phyloP scores from a whole-genome alignment of 352 stramenopile genomes.

The Peronospora tabacina region DNA sequence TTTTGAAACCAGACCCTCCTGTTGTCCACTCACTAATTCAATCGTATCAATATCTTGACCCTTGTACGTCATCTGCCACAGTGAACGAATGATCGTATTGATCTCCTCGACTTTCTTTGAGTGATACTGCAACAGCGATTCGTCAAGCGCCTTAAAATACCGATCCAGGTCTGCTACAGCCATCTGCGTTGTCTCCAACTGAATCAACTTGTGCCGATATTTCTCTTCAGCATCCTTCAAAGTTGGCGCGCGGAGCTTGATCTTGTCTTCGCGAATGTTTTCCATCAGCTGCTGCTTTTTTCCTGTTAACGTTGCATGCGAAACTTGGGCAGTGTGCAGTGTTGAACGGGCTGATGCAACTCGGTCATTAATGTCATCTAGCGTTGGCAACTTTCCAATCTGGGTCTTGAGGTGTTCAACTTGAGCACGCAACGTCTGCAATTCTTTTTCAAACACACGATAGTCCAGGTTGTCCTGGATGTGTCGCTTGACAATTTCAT shows the following conservation, averaged over 20 bases:
- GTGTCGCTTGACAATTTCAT: conserved; percentile 57
- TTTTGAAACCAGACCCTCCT: conserved; percentile 54
- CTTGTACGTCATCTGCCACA: conserved; percentile 99
- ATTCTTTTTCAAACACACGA: conserved; percentile 41
- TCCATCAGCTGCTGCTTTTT: conserved; percentile 48
- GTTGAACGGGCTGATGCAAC: conserved; percentile 29
- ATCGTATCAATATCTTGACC: conserved; percentile 99
- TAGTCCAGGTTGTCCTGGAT: conserved; percentile 79
- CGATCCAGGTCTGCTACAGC: conserved; percentile 95
- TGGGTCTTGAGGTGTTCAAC: conserved; percentile 38
- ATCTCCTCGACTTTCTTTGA: conserved; percentile 98
- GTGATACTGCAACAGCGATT: conserved; percentile 96
- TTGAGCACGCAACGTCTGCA: conserved; percentile 32
- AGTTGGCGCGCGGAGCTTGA: conserved; percentile 49
- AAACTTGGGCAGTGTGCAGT: conserved; percentile 28
- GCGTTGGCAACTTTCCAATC: conserved; percentile 39
- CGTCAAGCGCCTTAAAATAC: conserved; percentile 94
- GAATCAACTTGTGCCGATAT: conserved; percentile 91
- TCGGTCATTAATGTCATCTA: conserved; percentile 43
- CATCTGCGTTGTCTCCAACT: conserved; percentile 94
- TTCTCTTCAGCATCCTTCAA: conserved; percentile 92
- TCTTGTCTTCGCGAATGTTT: conserved; percentile 53
- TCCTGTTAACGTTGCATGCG: conserved; percentile 35
- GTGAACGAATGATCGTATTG: conserved; percentile 97
- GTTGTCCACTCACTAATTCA: conserved; percentile 92